phyloP scores from a whole-genome alignment of 2,329 filamentous ascomycete species.

The Aphanocladium album region DNA sequence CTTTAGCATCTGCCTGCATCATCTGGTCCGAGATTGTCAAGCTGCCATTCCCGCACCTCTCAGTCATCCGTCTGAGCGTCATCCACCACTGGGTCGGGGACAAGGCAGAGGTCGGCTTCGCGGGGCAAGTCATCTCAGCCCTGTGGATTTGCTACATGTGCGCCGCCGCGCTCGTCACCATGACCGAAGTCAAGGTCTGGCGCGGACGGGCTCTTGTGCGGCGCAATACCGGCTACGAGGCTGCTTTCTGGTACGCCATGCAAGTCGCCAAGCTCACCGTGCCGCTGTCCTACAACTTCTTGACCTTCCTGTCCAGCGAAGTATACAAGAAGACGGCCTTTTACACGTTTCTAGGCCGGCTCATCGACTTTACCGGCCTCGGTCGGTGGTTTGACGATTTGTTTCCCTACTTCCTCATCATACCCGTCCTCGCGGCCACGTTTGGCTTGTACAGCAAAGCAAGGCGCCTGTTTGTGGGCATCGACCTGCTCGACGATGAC shows the following conservation, averaged over 20 bases:
- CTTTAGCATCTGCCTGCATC: slow-evolving; percentile 72
- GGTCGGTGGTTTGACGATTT: slow-evolving; percentile 81
- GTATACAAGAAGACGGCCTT: slow-evolving; percentile 78
- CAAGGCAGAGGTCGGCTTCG: slow-evolving; percentile 74
- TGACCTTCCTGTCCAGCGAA: slow-evolving; percentile 73
- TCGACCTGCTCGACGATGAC: slow-evolving; percentile 70
- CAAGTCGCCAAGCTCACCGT: slow-evolving; percentile 91
- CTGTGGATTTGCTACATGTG: slow-evolving; percentile 97
- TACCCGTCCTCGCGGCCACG: slow-evolving; percentile 78
- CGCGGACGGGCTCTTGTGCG: slow-evolving; percentile 85
- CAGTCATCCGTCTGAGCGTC: slow-evolving; percentile 61
- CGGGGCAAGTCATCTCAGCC: slow-evolving; percentile 77
- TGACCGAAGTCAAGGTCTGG: slow-evolving; percentile 96
- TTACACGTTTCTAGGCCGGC: slow-evolving; percentile 76
- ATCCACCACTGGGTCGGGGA: slow-evolving; percentile 70
- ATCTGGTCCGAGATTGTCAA: slow-evolving; percentile 94
- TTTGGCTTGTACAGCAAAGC: slow-evolving; percentile 87
- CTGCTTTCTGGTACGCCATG: slow-evolving; percentile 91
- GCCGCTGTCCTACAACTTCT: slow-evolving; percentile 91
- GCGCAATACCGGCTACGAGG: slow-evolving; percentile 87
- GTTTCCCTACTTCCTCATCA: slow-evolving; percentile 81
- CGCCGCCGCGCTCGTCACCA: slow-evolving; percentile 75
- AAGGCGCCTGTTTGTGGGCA: slow-evolving; percentile 72
- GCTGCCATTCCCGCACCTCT: slow-evolving; percentile 70
- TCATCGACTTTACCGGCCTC: slow-evolving; percentile 78